Conservation (phyloP, 768 basidiomycete species). For the Auriscalpium microsporum region DNA sequence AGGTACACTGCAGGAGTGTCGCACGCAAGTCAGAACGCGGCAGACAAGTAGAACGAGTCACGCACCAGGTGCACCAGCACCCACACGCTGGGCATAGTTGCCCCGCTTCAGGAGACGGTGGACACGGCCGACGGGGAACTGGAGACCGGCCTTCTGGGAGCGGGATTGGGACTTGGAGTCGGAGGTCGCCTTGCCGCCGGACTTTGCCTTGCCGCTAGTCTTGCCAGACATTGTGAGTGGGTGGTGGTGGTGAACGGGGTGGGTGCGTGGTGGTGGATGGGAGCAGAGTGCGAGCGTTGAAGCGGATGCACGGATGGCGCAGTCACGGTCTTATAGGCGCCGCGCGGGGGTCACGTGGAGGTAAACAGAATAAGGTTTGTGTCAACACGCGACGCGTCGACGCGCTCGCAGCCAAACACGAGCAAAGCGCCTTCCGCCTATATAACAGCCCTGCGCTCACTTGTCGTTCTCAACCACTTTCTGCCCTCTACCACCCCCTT, state of each 20-base stretch:
- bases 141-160: conserved; percentile 66
- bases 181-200: conserved; percentile 37
- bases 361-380: conserved; percentile 26
- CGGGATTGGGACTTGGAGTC: conserved; percentile 39
- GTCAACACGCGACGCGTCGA: conserved; percentile 26
- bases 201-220: conserved; percentile 28
- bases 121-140: conserved; percentile 89
- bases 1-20: conserved; percentile 54
- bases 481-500: conserved; percentile 10
- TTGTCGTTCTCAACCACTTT: conserved; percentile 8
- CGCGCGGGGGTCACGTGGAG: neutral
- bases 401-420: conserved; percentile 24
- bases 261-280: conserved; percentile 9
- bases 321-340: conserved; percentile 22
- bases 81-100: conserved; percentile 83
- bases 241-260: conserved; percentile 1
- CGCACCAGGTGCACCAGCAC: conserved; percentile 79
- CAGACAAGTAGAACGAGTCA: neutral
- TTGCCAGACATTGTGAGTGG: conserved; percentile 48
- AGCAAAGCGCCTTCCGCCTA: conserved; percentile 12
- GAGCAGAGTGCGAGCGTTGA: neutral
- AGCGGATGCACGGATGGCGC: neutral
- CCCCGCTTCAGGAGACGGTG: conserved; percentile 84
- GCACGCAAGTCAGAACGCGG: neutral
- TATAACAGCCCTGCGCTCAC: conserved; percentile 6